These are phyloP conservation scores for Ceratocystis alfenasii DNA, from an alignment of 2,329 filamentous ascomycete species.

Conservation along the genomic window DNA sequence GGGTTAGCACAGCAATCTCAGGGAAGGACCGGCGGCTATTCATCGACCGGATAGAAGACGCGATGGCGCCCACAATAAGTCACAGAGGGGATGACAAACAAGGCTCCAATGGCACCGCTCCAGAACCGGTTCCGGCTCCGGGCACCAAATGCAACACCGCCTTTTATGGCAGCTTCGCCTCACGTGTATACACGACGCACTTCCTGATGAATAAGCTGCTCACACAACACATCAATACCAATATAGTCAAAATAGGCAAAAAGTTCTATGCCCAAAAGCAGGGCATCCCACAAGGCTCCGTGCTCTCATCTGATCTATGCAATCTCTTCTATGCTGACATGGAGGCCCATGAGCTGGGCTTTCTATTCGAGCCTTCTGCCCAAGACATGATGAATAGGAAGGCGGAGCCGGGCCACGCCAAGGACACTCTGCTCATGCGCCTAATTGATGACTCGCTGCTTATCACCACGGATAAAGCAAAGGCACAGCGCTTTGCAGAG, in stretches of 20 bases:
- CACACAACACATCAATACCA: slow-evolving; percentile 66
- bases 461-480: slow-evolving; percentile 55
- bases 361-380: slow-evolving; percentile 36
- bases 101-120: slow-evolving; percentile 22
- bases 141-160: slow-evolving; percentile 52
- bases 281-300: slow-evolving; percentile 87
- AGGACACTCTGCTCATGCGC: slow-evolving; percentile 12
- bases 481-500: slow-evolving; percentile 61
- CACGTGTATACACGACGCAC: slow-evolving; percentile 43
- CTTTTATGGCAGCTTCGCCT: slow-evolving; percentile 59
- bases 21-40: slow-evolving; percentile 35
- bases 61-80: neutral
- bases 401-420: too few relatives aligned
- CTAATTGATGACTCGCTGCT: slow-evolving; percentile 72
- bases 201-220: slow-evolving; percentile 55
- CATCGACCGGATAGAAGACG: slow-evolving; percentile 34
- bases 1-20: slow-evolving; percentile 41
- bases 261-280: slow-evolving; percentile 75
- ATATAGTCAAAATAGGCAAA: slow-evolving; percentile 79
- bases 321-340: slow-evolving; percentile 93
- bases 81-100: neutral
- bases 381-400: neutral
- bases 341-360: slow-evolving; percentile 56
- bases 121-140: neutral
- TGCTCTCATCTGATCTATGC: slow-evolving; percentile 76